Evolutionary conservation across 2,329 filamentous ascomycete species (phyloP).

Genomic region (Graphilbum ipis-grandicollis): DNA sequence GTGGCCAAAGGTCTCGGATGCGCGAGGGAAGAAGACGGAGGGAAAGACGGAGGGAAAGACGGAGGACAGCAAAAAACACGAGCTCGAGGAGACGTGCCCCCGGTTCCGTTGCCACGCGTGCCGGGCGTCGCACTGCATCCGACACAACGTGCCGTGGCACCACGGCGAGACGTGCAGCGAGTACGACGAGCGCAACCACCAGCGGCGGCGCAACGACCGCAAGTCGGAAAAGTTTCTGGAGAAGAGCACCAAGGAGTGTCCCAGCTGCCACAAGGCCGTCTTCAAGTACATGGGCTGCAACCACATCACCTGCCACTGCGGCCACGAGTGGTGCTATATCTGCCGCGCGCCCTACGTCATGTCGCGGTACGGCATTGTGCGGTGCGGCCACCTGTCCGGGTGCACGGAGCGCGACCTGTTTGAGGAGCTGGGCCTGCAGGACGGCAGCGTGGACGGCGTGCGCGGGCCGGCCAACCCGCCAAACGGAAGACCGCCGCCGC

Average conservation of each 20-base stretch:
- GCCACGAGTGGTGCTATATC: constrained; percentile 23
- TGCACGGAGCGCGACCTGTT: constrained; percentile 14
- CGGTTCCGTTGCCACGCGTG: constrained; percentile 18
- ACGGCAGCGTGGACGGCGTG: neutral
- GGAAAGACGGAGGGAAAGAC: too few species aligned
- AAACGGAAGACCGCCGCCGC: too few species aligned
- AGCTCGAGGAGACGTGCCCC: constrained; percentile 10
- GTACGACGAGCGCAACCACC: constrained; percentile 16
- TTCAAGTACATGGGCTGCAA: constrained; percentile 21
- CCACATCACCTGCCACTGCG: constrained; percentile 22
- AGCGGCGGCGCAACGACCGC: constrained; percentile 14
- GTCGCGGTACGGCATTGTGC: constrained; percentile 13
- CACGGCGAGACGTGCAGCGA: constrained; percentile 18
- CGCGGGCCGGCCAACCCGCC: too few species aligned
- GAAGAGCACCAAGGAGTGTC: constrained; percentile 18
- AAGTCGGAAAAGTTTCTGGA: constrained; percentile 17
- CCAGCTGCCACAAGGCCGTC: constrained; percentile 17
- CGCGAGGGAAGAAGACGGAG: too few species aligned
- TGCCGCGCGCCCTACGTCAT: constrained; percentile 16
- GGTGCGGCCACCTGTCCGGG: constrained; percentile 15
- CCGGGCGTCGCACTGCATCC: constrained; percentile 15
- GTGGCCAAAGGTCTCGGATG: neutral
- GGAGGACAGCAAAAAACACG: too few species aligned
- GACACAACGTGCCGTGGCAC: constrained; percentile 21
- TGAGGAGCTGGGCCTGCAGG: constrained; percentile 5